Evolutionary conservation across 208 protist species (phyloP), one percentile per base, ranked within the genome.

Genomic region (Naegleria fowleri): DNA sequence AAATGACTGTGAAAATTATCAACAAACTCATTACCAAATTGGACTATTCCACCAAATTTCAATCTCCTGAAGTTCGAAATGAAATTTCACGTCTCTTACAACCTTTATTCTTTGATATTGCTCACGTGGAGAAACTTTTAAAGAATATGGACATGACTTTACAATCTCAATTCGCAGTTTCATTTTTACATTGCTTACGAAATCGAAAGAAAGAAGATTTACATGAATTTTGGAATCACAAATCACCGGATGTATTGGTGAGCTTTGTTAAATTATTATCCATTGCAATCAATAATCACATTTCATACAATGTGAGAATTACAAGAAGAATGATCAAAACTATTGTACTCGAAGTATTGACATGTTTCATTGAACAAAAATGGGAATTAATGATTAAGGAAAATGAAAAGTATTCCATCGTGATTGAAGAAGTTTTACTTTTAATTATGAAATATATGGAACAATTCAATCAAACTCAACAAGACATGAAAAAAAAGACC

Each of bases 391-490:
- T 88, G 16, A 29, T 33, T 13, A 19, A 59, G n/a, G 41, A 51
- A 58, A 11, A 29, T 6, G 85, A 39, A 40, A 88, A 39, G 6
- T 58, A 88, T 39, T 40, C 16, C 16, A 5, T 29, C 4, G n/a
- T 58, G 5, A 58, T 88, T 29, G 85, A 48, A n/a, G 85, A 51
- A 29, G 6, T 48, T 22, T 29, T 88, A 6, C 15, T 58, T 19
- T 58, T 88, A 33, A 43, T 88, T 58, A 39, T 88, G n/a, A 88
- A 88, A 39, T 88, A 39, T 58, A 33, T 88, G n/a, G 85, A 88
- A 6, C 67, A 79, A 79, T 79, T 36, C 9, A 79, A 29, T 33
- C 29, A 36, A 36, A 36, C 67, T 36, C n/a, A 19, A 36, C 16
- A 79, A 36, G 29, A 36, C 5, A 33, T 36, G n/a, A 88, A 29